A percentile compares a stretch with the other conserved stretches of the same genome.
Evolutionary conservation across 2,329 filamentous ascomycete genomes (phyloP).

Genomic region (Epichloe gansuensis): DNA sequence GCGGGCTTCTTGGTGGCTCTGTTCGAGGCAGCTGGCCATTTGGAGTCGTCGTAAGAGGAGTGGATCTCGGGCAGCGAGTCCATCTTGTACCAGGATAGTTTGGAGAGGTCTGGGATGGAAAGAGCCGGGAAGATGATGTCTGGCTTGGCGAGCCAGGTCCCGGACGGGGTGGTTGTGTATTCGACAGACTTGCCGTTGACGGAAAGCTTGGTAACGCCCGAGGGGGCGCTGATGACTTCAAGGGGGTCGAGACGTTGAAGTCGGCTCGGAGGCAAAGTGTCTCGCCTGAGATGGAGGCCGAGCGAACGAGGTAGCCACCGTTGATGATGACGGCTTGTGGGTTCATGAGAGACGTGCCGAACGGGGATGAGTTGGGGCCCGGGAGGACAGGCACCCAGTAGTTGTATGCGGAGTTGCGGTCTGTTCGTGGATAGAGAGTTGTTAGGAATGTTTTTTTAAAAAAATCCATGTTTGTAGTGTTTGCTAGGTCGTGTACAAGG

Average conservation of each 20-base stretch:
- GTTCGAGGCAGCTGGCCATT: slow-evolving; percentile 35
- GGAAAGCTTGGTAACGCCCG: slow-evolving; percentile 30
- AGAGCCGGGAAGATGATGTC: slow-evolving; percentile 37
- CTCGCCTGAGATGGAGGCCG: slow-evolving; percentile 41
- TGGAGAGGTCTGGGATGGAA: slow-evolving; percentile 31
- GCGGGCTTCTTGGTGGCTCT: slow-evolving; percentile 14
- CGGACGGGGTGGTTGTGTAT: slow-evolving; percentile 26
- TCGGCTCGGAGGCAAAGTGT: slow-evolving; percentile 55
- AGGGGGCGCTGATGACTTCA: slow-evolving; percentile 54
- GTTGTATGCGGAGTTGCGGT: slow-evolving; percentile 54
- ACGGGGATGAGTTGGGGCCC: slow-evolving; percentile 16
- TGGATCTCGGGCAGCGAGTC: slow-evolving; percentile 61
- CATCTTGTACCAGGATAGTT: slow-evolving; percentile 54
- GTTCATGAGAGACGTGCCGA: slow-evolving; percentile 24
- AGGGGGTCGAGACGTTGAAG: slow-evolving; percentile 49
- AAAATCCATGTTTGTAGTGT: not conserved
- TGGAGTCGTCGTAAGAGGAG: slow-evolving; percentile 52
- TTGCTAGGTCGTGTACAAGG: too few relatives aligned
- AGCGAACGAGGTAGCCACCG: slow-evolving; percentile 52
- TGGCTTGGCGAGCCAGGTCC: slow-evolving; percentile 37
- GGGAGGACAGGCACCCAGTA: slow-evolving; percentile 53
- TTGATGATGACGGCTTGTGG: slow-evolving; percentile 43
- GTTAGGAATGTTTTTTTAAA: not conserved
- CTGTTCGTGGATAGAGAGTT: slow-evolving; percentile 17
- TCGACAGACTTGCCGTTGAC: slow-evolving; percentile 27